Evolutionary conservation across 768 basidiomycete genomes (phyloP), one percentile per base, ranked within the genome.

Genomic region (Lyophyllum semitale): DNA sequence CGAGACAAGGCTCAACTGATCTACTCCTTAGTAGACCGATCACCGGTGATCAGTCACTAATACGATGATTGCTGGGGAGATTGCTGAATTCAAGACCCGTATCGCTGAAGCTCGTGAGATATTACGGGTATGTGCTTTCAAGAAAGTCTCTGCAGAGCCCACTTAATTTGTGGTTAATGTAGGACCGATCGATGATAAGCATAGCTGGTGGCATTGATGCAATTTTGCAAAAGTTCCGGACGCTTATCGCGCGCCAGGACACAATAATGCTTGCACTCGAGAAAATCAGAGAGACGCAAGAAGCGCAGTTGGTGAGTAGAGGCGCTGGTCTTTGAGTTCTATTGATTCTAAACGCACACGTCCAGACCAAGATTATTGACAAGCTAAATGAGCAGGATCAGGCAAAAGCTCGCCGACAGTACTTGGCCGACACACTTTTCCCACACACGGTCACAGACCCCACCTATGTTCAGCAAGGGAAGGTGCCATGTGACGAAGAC

Each of bases 101-200:
- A 40, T 55, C 38, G 22, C 38, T 35, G n/a, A 49, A 17, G 54
- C 54, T 49, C 54, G 48, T 5, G 38, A 48, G 30, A 13, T 55
- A 40, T 55, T 55, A n/a, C 26, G 17, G 47, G 54, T 55, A 44
- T 15, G 47, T 32, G 8, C 15, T 30, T n/a, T 27, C 23, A 23
- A 40, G 11, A 45, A 17, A 2, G n/a, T 29, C 32, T 23, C 6
- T 30, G 48, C 8, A 2, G 8, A 48, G 4, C 18, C 8, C n/a
- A 26, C 32, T 38, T 26, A 25, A 15, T 13, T 41, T 11, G 12
- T 42, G 13, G 18, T 23, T 4, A n/a, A 5, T 43, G 11, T 22
- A 55, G 54, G 40, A 49, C 38, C 47, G 48, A 7, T 48, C 47
- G 11, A 17, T 43, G 3, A 33, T 55, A 15, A 43, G 48, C 30